Percentiles rank a stretch among this genome's conserved stretches.
Conservation (phyloP, 2,329 filamentous ascomycete genomes). For the Phaeosphaeria sp. region DNA sequence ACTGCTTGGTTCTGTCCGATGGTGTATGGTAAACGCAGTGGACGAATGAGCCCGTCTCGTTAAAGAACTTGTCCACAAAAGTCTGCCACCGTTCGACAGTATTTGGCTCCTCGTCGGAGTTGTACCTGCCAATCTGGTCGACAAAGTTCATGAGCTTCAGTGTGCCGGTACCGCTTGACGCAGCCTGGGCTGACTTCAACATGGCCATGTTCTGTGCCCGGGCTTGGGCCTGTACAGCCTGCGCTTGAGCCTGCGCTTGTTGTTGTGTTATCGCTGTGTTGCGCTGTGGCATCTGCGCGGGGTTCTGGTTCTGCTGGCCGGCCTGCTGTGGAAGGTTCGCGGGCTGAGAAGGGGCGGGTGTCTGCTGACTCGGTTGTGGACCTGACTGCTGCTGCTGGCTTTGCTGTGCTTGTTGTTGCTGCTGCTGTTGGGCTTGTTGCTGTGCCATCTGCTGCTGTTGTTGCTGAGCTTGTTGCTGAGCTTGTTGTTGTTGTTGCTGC, state of each 20-base stretch:
- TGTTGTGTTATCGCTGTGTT: constrained; percentile 42
- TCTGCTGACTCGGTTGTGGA: constrained; percentile 54
- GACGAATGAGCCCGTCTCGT: constrained; percentile 76
- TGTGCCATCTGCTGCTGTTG: no score
- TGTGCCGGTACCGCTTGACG: constrained; percentile 49
- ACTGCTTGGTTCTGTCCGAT: constrained; percentile 74
- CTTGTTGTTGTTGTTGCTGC: constrained; percentile 31
- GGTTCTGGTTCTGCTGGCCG: constrained; percentile 42
- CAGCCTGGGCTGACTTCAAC: constrained; percentile 36
- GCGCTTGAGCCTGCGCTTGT: constrained; percentile 49
- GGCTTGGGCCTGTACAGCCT: constrained; percentile 31
- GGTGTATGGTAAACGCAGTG: constrained; percentile 67
- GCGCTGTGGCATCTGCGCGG: constrained; percentile 43
- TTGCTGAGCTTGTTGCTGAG: constrained; percentile 35
- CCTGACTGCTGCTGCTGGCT: constrained; percentile 45
- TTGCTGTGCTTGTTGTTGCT: constrained; percentile 46
- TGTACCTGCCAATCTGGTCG: constrained; percentile 63
- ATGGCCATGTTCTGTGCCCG: constrained; percentile 31
- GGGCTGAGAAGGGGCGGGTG: constrained; percentile 46
- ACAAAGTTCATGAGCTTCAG: constrained; percentile 63
- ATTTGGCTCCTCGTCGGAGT: constrained; percentile 51
- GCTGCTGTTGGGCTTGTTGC: no score
- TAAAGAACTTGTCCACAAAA: constrained; percentile 85
- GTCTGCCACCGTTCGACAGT: constrained; percentile 79
- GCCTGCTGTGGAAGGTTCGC: constrained; percentile 40